Evolutionary conservation across 768 basidiomycete genomes (phyloP).

Genomic region (Macrolepiota albuminosa): DNA sequence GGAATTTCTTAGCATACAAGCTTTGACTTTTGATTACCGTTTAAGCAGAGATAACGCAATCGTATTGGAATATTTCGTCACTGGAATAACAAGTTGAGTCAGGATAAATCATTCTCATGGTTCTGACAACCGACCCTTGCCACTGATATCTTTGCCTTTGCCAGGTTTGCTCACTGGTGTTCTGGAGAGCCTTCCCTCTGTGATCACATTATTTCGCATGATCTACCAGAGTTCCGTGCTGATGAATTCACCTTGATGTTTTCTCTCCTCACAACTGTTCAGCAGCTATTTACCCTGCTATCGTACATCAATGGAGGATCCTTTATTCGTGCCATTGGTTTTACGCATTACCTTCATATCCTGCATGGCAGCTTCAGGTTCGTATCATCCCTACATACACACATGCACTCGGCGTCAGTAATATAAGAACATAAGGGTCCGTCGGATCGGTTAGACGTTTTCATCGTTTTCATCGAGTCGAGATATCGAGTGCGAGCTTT

Average conservation of each 20-base stretch:
- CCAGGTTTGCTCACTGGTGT: not conserved
- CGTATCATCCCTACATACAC: not conserved
- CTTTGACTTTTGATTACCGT: not conserved
- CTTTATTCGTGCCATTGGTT: not conserved
- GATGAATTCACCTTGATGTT: not conserved
- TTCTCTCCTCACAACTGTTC: not conserved
- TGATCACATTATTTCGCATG: not conserved
- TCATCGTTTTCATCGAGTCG: not conserved
- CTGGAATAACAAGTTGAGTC: not conserved
- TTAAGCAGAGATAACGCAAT: not conserved
- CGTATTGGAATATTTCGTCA: not conserved
- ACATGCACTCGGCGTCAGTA: not conserved
- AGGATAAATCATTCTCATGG: not conserved
- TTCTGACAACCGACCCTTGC: not conserved
- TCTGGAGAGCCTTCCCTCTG: not conserved
- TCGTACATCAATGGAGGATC: not conserved
- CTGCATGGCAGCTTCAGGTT: not conserved
- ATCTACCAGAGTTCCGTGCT: no score
- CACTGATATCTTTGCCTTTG: not conserved
- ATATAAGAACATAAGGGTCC: not conserved
- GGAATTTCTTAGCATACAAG: not conserved
- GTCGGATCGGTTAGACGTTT: no score
- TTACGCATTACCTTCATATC: not conserved
- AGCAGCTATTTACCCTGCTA: not conserved
- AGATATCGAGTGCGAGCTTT: not conserved